Evolutionary conservation across 352 stramenopile species (phyloP).

Genomic region (Nothophytophthora sp.): DNA sequence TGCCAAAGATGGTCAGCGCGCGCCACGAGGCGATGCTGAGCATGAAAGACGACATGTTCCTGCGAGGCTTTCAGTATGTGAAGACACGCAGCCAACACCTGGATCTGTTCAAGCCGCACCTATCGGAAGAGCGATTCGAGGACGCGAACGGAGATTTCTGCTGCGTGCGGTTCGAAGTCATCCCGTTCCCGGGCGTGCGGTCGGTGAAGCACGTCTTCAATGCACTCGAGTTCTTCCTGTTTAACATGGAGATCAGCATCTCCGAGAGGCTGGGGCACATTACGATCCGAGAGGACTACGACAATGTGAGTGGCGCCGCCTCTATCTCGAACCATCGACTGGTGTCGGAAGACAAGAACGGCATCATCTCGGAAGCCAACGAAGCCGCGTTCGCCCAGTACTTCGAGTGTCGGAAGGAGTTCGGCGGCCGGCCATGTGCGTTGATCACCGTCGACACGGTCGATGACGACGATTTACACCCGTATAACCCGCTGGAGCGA

Average conservation of each 20-base stretch:
- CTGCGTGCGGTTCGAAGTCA: background rate
- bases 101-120: conserved; percentile 23
- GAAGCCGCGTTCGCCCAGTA: conserved; percentile 6
- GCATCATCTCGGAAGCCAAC: no score
- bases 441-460: conserved; percentile 22
- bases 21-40: conserved; percentile 17
- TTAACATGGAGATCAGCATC: conserved; percentile 44
- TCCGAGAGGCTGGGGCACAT: conserved; percentile 40
- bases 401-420: background rate
- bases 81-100: conserved; percentile 20
- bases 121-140: conserved; percentile 17
- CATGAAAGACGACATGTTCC: conserved; percentile 15
- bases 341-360: no score
- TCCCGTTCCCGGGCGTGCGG: conserved; percentile 27
- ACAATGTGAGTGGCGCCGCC: conserved; percentile 18
- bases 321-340: conserved; percentile 17
- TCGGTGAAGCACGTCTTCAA: conserved; percentile 37
- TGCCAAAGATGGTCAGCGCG: conserved; percentile 1
- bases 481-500: conserved; percentile 23
- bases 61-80: conserved; percentile 17
- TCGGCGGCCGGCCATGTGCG: background rate
- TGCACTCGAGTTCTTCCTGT: conserved; percentile 31
- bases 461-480: conserved; percentile 29
- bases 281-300: conserved; percentile 42
- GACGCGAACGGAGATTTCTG: conserved; percentile 1